Base-by-base conservation (phyloP, 768 basidiomycete species). In the Megacollybia marginata region DNA sequence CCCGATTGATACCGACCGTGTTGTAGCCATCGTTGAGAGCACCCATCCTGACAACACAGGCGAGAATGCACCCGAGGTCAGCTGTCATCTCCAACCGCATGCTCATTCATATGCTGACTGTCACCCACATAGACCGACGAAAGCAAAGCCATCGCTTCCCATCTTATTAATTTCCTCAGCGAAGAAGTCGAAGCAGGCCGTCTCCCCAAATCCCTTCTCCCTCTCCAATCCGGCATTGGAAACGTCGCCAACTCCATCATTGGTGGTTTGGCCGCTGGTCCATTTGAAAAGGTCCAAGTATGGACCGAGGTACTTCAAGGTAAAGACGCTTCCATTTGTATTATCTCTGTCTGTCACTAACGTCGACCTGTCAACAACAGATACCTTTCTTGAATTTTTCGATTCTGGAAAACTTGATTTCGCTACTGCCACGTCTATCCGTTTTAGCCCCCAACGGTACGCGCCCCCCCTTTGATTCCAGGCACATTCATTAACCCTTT, bases 221-320 rank as follows among this genome's bases (percentile, higher is more conserved):
- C 74, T 2, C 62, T 76, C 1, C 74, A 75, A 49, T 73, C 70
- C 0, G 74, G 73, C 1, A 75, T 75, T 12, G 73, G 73, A 0
- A 75, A 76, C 49, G 73, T 75, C 5, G 73, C 73, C 8, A 75
- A 76, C 49, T 71, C 68, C 0, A 75, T 76, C 48, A 76, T 76
- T 49, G 74, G 73, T 2, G 73, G 73, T 3, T 62, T 75, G 1
- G 73, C 73, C 0, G 71, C 70, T 0, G 74, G 73, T 1, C 73
- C 74, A 1, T 76, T 75, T 43, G 69, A 76, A 33, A 63, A 71
- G 45, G 73, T 76, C 7, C 70, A 72, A 56, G 74, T 74, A 12
- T 76, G 73, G 72, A 76, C 73, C 5, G 74, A 74, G 58, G 74
- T 75, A 2, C 54, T 76, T 20, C 73, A 73, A 53, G 69, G 69